Evolutionary conservation across 148 eudicot species (phyloP).

Genomic region (Rhododendron ferrugineum): DNA sequence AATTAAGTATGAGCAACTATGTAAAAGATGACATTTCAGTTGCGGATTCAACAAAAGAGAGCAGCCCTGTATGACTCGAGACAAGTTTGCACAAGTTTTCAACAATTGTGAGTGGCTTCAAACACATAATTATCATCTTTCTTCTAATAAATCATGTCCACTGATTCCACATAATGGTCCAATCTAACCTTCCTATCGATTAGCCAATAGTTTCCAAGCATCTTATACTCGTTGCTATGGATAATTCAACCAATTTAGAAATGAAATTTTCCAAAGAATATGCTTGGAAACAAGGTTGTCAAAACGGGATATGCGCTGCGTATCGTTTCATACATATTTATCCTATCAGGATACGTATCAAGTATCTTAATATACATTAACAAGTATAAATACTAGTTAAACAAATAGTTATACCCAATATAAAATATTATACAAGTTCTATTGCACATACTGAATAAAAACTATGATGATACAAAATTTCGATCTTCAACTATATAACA

Average conservation of each 20-base stretch:
- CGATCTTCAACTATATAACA: not conserved
- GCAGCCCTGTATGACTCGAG: not conserved
- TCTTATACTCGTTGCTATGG: not conserved
- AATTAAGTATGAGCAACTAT: not conserved
- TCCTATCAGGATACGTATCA: not conserved
- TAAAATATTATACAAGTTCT: too few species aligned
- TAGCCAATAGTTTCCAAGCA: not conserved
- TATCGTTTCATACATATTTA: not conserved
- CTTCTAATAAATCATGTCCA: not conserved
- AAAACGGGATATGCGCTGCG: not conserved
- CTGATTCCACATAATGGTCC: not conserved
- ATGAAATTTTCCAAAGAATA: not conserved
- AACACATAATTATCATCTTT: not conserved
- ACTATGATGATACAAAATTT: not conserved
- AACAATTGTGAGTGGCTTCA: not conserved
- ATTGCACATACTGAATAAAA: too few species aligned
- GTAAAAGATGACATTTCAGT: not conserved
- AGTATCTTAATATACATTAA: not conserved
- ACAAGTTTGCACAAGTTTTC: not conserved
- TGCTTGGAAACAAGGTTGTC: not conserved
- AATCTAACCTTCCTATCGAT: not conserved
- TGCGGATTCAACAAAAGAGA: not conserved
- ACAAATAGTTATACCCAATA: not conserved
- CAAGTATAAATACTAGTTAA: not conserved
- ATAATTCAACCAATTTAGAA: not conserved